Percentiles rank a stretch among this genome's conserved stretches.
Conservation (phyloP, 345 rosid species). For the Linum trigynum region DNA sequence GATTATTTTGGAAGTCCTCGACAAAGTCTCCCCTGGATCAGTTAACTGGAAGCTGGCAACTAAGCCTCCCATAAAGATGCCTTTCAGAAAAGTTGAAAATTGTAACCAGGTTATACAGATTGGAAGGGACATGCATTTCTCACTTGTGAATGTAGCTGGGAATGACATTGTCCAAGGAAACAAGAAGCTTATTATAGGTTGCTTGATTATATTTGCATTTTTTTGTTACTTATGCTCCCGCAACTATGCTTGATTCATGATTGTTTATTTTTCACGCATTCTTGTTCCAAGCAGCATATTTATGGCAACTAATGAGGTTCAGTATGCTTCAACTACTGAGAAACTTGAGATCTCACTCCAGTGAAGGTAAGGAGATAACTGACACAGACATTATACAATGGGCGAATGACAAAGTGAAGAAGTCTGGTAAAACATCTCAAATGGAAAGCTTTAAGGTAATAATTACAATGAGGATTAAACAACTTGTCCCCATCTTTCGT, state of each 20-base stretch:
- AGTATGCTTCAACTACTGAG: slow-evolving; percentile 90
- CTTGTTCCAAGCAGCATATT: slow-evolving; percentile 43
- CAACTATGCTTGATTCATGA: neutral
- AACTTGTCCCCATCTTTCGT: neutral
- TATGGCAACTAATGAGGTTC: slow-evolving; percentile 98
- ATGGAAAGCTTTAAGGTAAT: slow-evolving; percentile 92
- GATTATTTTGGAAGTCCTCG: slow-evolving; percentile 84
- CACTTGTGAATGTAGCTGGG: slow-evolving; percentile 96
- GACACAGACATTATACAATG: slow-evolving; percentile 78
- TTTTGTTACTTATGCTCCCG: neutral
- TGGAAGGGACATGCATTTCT: slow-evolving; percentile 65
- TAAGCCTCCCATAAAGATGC: slow-evolving; percentile 92
- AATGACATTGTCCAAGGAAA: slow-evolving; percentile 92
- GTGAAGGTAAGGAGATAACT: slow-evolving; percentile 84
- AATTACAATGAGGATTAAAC: slow-evolving; percentile 1
- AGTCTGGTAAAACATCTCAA: slow-evolving; percentile 52
- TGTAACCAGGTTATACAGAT: slow-evolving; percentile 74
- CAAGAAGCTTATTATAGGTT: slow-evolving; percentile 73
- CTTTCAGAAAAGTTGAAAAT: slow-evolving; percentile 81
- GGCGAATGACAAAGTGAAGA: slow-evolving; percentile 88
- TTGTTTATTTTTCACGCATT: slow-evolving; percentile 4
- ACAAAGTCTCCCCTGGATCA: slow-evolving; percentile 56
- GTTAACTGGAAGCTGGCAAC: slow-evolving; percentile 78
- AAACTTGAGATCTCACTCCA: slow-evolving; percentile 67
- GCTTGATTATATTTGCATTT: slow-evolving; percentile 10